Conservation (phyloP, 352 stramenopile genomes). For the Pythium phragmitis region DNA sequence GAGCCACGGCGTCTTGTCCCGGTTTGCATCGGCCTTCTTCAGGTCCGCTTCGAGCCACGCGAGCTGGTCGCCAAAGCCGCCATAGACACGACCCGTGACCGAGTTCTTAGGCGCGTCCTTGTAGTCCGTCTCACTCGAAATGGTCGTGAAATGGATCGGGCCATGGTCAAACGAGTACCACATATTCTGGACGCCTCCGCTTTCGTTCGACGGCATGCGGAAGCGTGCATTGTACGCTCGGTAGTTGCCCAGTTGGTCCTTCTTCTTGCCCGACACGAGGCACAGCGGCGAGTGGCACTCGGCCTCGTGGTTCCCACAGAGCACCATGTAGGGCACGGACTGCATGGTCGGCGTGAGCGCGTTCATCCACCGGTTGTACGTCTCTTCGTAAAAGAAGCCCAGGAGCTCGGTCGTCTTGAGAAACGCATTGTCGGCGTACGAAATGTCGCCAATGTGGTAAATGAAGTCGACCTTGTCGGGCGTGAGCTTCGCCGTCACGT, state of each 20-base stretch:
- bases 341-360: slow-evolving; percentile 48
- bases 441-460: slow-evolving; percentile 75
- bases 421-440: slow-evolving; percentile 43
- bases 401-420: slow-evolving; percentile 23
- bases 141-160: slow-evolving; percentile 73
- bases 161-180: slow-evolving; percentile 90
- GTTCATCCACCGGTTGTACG: slow-evolving; percentile 87
- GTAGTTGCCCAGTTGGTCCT: slow-evolving; percentile 73
- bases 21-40: slow-evolving; percentile 44
- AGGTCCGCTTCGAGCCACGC: slow-evolving; percentile 53
- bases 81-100: slow-evolving; percentile 16
- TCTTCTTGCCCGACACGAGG: slow-evolving; percentile 42
- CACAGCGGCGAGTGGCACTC: slow-evolving; percentile 81
- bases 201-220: slow-evolving; percentile 82
- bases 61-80: slow-evolving; percentile 39
- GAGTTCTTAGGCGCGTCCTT: slow-evolving; percentile 24
- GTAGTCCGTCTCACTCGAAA: slow-evolving; percentile 82
- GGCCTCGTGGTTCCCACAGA: slow-evolving; percentile 86
- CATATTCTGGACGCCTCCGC: slow-evolving; percentile 65
- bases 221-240: slow-evolving; percentile 83
- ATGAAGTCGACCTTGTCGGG: slow-evolving; percentile 47
- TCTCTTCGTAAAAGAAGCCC: slow-evolving; percentile 86
- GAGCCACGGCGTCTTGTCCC: slow-evolving; percentile 45
- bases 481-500: slow-evolving; percentile 32
- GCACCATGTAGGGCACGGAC: slow-evolving; percentile 79